These are phyloP conservation scores for Batrachochytrium dendrobatidis DNA, from an alignment of 371 early-diverging fungal genomes.

Conservation along the genomic window DNA sequence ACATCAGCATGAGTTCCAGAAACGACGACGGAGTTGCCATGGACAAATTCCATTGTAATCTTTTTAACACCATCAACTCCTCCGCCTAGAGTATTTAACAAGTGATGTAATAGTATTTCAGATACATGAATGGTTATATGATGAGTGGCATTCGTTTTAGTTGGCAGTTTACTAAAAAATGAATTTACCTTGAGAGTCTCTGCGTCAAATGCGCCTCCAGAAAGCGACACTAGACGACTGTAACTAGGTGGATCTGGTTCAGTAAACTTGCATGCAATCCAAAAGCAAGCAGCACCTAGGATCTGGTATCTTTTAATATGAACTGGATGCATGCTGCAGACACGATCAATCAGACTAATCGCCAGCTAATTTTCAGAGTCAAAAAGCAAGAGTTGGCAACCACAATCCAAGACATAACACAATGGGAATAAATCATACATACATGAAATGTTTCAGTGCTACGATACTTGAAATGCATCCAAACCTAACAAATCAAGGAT, in stretches of 20 bases:
- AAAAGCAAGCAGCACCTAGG: slow-evolving; percentile 15
- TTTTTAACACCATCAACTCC: slow-evolving; percentile 11
- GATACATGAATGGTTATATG: background rate
- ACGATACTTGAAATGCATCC: background rate
- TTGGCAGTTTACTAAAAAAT: background rate
- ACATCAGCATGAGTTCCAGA: slow-evolving; percentile 8
- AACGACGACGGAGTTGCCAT: slow-evolving; percentile 14
- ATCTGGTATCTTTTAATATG: slow-evolving; percentile 7
- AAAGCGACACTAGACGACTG: slow-evolving; percentile 5
- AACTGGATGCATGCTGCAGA: slow-evolving; percentile 3
- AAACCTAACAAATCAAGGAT: background rate
- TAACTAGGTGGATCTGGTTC: slow-evolving; percentile 12
- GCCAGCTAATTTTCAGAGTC: slow-evolving; percentile 4
- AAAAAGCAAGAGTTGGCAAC: background rate
- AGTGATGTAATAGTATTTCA: background rate
- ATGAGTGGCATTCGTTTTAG: background rate
- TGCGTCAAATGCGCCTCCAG: slow-evolving; percentile 8
- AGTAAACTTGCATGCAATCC: slow-evolving; percentile 12
- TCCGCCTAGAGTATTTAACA: slow-evolving; percentile 5
- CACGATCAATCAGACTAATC: slow-evolving; percentile 11
- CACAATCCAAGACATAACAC: background rate
- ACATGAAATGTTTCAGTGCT: background rate
- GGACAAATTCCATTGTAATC: slow-evolving; percentile 10
- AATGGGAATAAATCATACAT: background rate
- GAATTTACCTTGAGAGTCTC: slow-evolving; percentile 5